phyloP scores from a whole-genome alignment of 768 basidiomycete genomes.

The Pleurotus tuber-regium region DNA sequence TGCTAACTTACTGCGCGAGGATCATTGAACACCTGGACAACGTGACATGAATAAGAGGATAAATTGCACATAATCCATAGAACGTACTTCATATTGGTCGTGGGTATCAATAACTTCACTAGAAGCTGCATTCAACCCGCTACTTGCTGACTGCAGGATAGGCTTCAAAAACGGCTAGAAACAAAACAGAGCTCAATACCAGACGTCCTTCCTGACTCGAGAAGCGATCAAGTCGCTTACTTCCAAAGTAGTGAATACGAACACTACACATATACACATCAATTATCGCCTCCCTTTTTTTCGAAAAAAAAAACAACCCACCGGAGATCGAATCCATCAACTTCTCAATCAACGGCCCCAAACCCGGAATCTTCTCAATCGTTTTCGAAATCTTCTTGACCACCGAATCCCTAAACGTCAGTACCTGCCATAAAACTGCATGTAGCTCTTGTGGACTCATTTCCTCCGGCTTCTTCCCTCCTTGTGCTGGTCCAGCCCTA shows the following conservation, averaged over 20 bases:
- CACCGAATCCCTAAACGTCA: constrained; percentile 81
- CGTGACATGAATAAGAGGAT: background rate
- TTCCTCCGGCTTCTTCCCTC: constrained; percentile 71
- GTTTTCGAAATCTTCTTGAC: constrained; percentile 78
- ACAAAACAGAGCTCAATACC: constrained; percentile 2
- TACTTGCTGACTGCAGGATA: constrained; percentile 66
- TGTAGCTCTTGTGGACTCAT: constrained; percentile 92
- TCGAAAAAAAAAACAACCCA: constrained; percentile 24
- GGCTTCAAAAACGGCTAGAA: constrained; percentile 77
- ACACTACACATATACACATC: constrained; percentile 40
- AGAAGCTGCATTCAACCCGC: constrained; percentile 58
- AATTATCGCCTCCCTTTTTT: background rate
- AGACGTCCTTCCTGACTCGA: too few relatives aligned
- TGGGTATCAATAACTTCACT: constrained; percentile 75
- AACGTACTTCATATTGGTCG: constrained; percentile 67
- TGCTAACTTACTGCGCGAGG: constrained; percentile 60
- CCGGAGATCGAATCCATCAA: constrained; percentile 70
- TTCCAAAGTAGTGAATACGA: constrained; percentile 84
- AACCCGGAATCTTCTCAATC: constrained; percentile 84
- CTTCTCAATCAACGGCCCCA: constrained; percentile 73
- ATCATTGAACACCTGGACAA: constrained; percentile 83
- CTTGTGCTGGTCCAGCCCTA: constrained; percentile 43
- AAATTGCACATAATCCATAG: constrained; percentile 43
- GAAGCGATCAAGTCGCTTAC: too few relatives aligned
- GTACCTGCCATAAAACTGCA: constrained; percentile 77